phyloP scores from a whole-genome alignment of 73 alveolate species.

The Blepharisma stoltei region DNA sequence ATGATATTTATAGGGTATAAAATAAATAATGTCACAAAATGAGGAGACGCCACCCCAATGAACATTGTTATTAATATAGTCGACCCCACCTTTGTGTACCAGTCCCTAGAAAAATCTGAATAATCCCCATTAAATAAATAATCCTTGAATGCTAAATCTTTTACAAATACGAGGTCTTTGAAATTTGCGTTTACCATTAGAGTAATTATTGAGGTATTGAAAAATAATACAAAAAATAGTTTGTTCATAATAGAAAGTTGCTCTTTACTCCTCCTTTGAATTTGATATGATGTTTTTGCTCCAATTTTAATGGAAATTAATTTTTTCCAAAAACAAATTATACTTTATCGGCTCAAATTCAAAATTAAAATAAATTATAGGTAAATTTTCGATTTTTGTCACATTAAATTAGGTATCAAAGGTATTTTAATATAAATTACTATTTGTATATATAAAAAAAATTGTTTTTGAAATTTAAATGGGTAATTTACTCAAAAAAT shows the following conservation, averaged over 20 bases:
- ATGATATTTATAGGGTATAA: not conserved
- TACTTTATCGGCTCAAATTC: no score
- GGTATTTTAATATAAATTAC: no score
- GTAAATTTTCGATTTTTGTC: no score
- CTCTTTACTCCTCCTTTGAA: not conserved
- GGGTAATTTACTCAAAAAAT: no score
- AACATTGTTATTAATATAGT: not conserved
- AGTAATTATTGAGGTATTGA: slow-evolving; percentile 3
- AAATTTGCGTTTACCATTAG: not conserved
- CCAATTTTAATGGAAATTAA: no score
- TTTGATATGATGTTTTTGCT: no score
- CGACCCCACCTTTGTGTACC: slow-evolving; percentile 3
- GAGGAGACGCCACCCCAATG: slow-evolving; percentile 20
- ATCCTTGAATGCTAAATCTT: not conserved
- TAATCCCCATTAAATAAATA: not conserved
- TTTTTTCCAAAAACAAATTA: no score
- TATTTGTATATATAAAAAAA: no score
- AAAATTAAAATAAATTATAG: no score
- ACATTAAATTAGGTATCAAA: no score
- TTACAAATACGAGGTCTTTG: not conserved
- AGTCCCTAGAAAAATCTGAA: slow-evolving; percentile 22
- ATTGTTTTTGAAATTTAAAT: no score
- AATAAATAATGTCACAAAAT: not conserved
- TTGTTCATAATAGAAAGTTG: not conserved
- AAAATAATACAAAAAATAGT: not conserved